Conservation (phyloP, 2,329 filamentous ascomycete genomes). For the Madurella fahalii region DNA sequence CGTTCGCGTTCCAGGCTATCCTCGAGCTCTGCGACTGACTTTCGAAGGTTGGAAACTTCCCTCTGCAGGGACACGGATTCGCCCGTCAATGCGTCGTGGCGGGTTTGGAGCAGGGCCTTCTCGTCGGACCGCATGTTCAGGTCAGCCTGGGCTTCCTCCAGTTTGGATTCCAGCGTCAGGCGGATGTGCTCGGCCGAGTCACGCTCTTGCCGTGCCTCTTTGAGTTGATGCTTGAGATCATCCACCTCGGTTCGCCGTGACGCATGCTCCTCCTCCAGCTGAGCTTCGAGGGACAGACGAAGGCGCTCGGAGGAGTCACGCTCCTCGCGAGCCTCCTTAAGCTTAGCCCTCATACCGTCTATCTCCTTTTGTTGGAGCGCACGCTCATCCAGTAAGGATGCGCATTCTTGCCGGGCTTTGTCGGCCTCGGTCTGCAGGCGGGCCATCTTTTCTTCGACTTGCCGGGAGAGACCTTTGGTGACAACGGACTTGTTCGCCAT, state of each 20-base stretch:
- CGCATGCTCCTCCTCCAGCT: slow-evolving; percentile 47
- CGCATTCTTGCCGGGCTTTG: slow-evolving; percentile 45
- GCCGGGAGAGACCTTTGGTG: slow-evolving; percentile 68
- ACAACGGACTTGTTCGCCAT: slow-evolving; percentile 75
- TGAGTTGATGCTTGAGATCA: slow-evolving; percentile 41
- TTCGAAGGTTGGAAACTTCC: slow-evolving; percentile 53
- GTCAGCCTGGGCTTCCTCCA: slow-evolving; percentile 57
- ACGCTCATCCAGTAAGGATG: slow-evolving; percentile 49
- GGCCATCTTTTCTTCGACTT: slow-evolving; percentile 66
- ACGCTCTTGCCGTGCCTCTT: slow-evolving; percentile 41
- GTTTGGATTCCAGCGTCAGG: slow-evolving; percentile 42
- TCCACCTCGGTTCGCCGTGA: slow-evolving; percentile 44
- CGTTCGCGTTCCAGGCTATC: slow-evolving; percentile 50
- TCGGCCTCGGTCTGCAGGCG: slow-evolving; percentile 65
- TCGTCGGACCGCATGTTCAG: slow-evolving; percentile 57
- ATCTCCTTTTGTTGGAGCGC: slow-evolving; percentile 45
- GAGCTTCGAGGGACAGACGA: slow-evolving; percentile 34
- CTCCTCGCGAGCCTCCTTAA: slow-evolving; percentile 42
- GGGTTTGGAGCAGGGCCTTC: slow-evolving; percentile 64
- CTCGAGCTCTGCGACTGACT: slow-evolving; percentile 45
- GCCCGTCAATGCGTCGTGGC: slow-evolving; percentile 61
- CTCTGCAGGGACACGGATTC: slow-evolving; percentile 65
- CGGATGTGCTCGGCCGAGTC: slow-evolving; percentile 37
- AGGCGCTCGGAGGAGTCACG: slow-evolving; percentile 36
- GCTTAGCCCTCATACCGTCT: slow-evolving; percentile 40